Evolutionary conservation across 306 rosid species (phyloP).

Genomic region (Spatholobus suberectus): DNA sequence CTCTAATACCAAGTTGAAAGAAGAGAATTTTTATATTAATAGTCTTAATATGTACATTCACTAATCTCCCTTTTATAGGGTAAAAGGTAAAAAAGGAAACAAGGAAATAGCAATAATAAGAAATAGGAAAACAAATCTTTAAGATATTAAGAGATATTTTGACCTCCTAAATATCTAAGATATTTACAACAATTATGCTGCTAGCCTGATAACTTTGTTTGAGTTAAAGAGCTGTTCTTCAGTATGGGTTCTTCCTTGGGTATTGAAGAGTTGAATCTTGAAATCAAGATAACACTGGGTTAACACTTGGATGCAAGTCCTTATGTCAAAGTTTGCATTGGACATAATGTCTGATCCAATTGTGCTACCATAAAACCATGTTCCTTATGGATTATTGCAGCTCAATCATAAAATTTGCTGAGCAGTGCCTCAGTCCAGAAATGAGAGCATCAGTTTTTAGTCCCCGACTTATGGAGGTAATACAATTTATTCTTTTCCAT

Average conservation of each 20-base stretch:
- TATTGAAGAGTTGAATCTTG: slow-evolving; percentile 16
- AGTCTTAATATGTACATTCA: too few species aligned
- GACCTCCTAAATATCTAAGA: too few species aligned
- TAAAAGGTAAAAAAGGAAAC: too few species aligned
- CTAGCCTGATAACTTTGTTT: not conserved
- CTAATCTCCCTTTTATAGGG: too few species aligned
- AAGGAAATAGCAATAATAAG: too few species aligned
- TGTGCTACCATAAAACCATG: slow-evolving; percentile 28
- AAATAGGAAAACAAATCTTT: too few species aligned
- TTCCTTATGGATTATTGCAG: slow-evolving; percentile 57
- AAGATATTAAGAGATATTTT: too few species aligned
- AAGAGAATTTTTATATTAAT: too few species aligned
- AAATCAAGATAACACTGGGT: slow-evolving; percentile 13
- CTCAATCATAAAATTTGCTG: slow-evolving; percentile 87
- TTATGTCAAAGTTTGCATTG: slow-evolving; percentile 22
- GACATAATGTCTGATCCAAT: slow-evolving; percentile 15
- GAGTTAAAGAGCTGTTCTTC: not conserved
- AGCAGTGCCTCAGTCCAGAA: slow-evolving; percentile 80
- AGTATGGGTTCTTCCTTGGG: slow-evolving; percentile 27
- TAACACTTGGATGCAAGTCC: slow-evolving; percentile 26
- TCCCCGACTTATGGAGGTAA: slow-evolving; percentile 98
- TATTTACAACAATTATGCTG: too few species aligned
- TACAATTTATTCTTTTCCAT: slow-evolving; percentile 35
- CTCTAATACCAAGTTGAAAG: too few species aligned
- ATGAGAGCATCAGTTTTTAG: slow-evolving; percentile 85